phyloP scores from a whole-genome alignment of 305 asterid species.

The Rubia peregrina region DNA sequence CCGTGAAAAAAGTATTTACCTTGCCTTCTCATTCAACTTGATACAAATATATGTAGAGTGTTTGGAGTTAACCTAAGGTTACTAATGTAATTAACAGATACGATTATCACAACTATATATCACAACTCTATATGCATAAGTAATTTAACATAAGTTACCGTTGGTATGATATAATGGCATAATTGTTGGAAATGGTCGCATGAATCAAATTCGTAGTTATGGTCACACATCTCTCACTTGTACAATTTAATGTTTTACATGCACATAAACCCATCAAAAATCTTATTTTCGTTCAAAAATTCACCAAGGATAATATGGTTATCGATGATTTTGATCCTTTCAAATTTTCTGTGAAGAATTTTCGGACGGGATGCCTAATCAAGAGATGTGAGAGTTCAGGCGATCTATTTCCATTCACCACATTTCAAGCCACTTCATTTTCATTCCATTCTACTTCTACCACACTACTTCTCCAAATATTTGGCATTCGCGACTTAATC shows the following conservation, averaged over 20 bases:
- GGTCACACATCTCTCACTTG: neutral
- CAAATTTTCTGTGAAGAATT: too few species aligned
- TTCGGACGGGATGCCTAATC: too few species aligned
- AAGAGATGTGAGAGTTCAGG: neutral
- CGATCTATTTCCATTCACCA: neutral
- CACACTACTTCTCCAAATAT: neutral
- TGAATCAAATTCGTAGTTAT: neutral
- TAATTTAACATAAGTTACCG: too few species aligned
- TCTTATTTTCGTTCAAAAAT: neutral
- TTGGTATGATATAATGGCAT: neutral
- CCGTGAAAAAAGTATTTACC: too few species aligned
- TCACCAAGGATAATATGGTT: neutral
- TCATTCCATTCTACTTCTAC: neutral
- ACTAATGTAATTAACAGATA: too few species aligned
- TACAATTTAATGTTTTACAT: conserved; percentile 3
- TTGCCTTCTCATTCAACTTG: too few species aligned
- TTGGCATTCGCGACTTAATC: neutral
- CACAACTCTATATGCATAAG: too few species aligned
- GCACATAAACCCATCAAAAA: conserved; percentile 7
- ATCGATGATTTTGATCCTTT: conserved; percentile 4
- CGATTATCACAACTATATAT: too few species aligned
- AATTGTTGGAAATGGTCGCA: conserved; percentile 11
- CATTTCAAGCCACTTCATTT: too few species aligned
- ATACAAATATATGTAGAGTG: too few species aligned
- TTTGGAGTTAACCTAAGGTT: too few species aligned